phyloP scores from a whole-genome alignment of 345 rosid species.

The Linum trigynum region DNA sequence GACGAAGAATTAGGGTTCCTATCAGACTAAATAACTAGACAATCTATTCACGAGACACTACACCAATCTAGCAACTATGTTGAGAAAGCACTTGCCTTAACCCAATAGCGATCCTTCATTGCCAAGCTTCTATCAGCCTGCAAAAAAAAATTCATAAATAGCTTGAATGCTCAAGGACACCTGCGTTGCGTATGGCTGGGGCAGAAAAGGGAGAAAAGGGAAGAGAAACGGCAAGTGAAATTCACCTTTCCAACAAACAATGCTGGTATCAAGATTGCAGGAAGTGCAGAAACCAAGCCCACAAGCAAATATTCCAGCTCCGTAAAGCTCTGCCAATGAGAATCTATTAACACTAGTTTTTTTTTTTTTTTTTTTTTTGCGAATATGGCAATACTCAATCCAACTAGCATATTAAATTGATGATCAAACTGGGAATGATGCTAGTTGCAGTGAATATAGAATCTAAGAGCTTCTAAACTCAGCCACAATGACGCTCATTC shows the following conservation, averaged over 20 bases:
- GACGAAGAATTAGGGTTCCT: neutral
- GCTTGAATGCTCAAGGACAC: neutral
- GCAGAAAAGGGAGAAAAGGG: too few species aligned
- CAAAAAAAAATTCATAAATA: constrained; percentile 7
- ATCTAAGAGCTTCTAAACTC: too few species aligned
- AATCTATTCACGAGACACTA: too few species aligned
- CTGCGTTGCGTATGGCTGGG: too few species aligned
- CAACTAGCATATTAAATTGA: too few species aligned
- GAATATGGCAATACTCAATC: too few species aligned
- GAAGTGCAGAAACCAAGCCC: constrained; percentile 70
- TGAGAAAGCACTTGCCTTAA: constrained; percentile 61
- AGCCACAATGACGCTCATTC: too few species aligned
- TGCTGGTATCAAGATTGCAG: constrained; percentile 62
- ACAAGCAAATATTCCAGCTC: constrained; percentile 85
- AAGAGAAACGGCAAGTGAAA: neutral
- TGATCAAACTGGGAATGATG: too few species aligned
- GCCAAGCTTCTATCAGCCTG: constrained; percentile 63
- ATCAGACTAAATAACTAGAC: neutral
- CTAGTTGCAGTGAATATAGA: too few species aligned
- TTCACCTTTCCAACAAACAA: constrained; percentile 64
- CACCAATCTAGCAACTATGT: neutral
- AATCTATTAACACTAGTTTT: too few species aligned
- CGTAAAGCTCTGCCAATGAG: constrained; percentile 51
- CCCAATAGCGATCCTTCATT: constrained; percentile 85
- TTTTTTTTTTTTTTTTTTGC: too few species aligned